Percentiles rank a stretch among this genome's conserved stretches.
These are phyloP conservation scores for Dryadomyces sulphureus DNA, from an alignment of 2,329 filamentous ascomycete species.

Conservation along the genomic window DNA sequence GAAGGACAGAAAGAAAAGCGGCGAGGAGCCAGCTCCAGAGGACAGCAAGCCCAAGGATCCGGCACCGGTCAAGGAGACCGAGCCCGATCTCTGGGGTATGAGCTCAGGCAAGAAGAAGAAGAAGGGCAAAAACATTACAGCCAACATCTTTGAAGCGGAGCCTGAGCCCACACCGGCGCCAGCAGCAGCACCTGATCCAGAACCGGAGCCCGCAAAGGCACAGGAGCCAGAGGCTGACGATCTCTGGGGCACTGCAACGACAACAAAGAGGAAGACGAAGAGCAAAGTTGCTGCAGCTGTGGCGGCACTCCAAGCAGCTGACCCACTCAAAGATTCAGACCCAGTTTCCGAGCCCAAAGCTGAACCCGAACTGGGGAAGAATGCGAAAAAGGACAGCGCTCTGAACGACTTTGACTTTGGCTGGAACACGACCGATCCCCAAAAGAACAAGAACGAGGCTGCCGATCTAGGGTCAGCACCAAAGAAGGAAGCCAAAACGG, in stretches of 20 bases:
- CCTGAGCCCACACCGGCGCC: not conserved
- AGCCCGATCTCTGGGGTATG: not conserved
- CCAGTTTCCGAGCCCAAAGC: too few relatives aligned
- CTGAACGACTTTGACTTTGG: not conserved
- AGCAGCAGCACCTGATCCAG: not conserved
- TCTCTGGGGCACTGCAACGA: not conserved
- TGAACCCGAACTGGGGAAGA: too few relatives aligned
- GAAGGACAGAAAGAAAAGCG: not conserved
- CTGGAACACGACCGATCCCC: not conserved
- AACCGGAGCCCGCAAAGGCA: not conserved
- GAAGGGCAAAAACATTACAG: slow-evolving; percentile 9
- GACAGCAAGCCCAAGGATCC: not conserved
- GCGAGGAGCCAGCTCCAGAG: not conserved
- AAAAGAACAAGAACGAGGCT: slow-evolving; percentile 4
- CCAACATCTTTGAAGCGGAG: not conserved
- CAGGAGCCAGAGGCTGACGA: not conserved
- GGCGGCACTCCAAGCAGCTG: too few relatives aligned
- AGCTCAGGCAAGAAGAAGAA: slow-evolving; percentile 1
- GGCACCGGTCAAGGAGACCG: not conserved
- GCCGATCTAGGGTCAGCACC: slow-evolving; percentile 22
- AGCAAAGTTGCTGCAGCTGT: not conserved
- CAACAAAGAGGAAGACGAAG: not conserved
- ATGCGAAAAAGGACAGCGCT: not conserved
- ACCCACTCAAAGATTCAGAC: too few relatives aligned
- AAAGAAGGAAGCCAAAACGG: too few relatives aligned